These are phyloP conservation scores for Quercus tomentella DNA, from an alignment of 331 rosid genomes.

Conservation along the genomic window DNA sequence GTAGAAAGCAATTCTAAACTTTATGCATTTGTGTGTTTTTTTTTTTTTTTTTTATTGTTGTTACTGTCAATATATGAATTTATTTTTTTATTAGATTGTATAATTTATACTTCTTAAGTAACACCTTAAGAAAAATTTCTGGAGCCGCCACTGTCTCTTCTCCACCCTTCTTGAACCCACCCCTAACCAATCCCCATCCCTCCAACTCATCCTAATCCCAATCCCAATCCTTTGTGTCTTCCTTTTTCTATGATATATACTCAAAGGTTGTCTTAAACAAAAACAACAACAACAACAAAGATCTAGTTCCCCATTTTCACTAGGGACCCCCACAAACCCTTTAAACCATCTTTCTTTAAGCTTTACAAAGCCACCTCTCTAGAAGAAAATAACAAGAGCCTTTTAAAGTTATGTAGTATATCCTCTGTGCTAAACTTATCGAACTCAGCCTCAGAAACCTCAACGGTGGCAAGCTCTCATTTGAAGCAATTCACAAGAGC, in stretches of 20 bases:
- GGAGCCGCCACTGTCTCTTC: neutral
- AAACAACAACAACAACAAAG: constrained; percentile 7
- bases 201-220: constrained; percentile 2
- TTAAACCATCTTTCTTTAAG: neutral
- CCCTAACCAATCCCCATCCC: constrained; percentile 14
- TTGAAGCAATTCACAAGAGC: constrained; percentile 29
- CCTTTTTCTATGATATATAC: constrained; percentile 27
- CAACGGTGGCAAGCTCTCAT: neutral
- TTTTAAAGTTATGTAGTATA: constrained; percentile 18
- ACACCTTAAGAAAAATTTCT: too few species aligned
- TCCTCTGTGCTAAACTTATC: constrained; percentile 11
- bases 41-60: too few species aligned
- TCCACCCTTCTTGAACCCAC: constrained; percentile 27
- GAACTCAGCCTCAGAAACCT: neutral
- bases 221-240: constrained; percentile 16
- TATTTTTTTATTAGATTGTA: too few species aligned
- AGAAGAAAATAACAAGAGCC: constrained; percentile 33
- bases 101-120: too few species aligned
- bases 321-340: neutral
- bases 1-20: too few species aligned
- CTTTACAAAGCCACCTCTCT: constrained; percentile 13
- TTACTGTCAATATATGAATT: too few species aligned
- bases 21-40: too few species aligned
- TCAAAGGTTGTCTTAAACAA: constrained; percentile 24
- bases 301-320: neutral